Percentiles rank a stretch among this genome's conserved stretches.
phyloP scores from a whole-genome alignment of 441 rosid species.

The Populus trichocarpa region DNA sequence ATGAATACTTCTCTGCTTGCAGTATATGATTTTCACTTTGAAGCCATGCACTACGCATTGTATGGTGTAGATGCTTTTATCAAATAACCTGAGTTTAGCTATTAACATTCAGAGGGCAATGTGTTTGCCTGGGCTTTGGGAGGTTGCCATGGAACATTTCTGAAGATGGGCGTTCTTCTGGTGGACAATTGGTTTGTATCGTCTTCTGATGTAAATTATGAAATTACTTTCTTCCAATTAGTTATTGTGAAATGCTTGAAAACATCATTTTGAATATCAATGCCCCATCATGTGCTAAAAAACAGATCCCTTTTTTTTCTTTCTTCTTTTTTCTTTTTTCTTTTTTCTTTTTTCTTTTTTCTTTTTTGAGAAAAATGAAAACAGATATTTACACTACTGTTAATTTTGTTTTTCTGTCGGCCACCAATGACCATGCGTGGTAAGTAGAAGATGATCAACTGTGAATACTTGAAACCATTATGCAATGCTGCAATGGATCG shows the following conservation, averaged over 20 bases:
- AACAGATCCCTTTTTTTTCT: not conserved
- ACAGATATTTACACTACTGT: not conserved
- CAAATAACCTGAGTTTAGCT: slow-evolving; percentile 3
- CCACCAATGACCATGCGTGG: not conserved
- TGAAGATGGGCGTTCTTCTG: slow-evolving; percentile 73
- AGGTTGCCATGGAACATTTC: slow-evolving; percentile 87
- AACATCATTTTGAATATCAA: not conserved
- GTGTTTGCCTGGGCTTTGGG: slow-evolving; percentile 89
- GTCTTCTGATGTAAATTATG: not conserved
- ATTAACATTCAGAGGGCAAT: slow-evolving; percentile 49
- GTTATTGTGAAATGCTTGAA: not conserved
- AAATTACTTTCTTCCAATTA: not conserved
- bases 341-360: not conserved
- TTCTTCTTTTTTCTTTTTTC: not conserved
- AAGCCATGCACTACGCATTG: too few relatives aligned
- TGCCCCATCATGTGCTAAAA: not conserved
- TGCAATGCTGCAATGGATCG: not conserved
- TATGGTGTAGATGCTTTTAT: not conserved
- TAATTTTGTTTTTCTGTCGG: not conserved
- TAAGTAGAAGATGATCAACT: not conserved
- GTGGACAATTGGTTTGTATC: slow-evolving; percentile 79
- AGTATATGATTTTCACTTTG: not conserved
- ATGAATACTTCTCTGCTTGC: not conserved
- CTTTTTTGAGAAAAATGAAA: not conserved
- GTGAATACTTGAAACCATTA: not conserved